Conservation (phyloP, 345 rosid genomes). For the Viola odorata region DNA sequence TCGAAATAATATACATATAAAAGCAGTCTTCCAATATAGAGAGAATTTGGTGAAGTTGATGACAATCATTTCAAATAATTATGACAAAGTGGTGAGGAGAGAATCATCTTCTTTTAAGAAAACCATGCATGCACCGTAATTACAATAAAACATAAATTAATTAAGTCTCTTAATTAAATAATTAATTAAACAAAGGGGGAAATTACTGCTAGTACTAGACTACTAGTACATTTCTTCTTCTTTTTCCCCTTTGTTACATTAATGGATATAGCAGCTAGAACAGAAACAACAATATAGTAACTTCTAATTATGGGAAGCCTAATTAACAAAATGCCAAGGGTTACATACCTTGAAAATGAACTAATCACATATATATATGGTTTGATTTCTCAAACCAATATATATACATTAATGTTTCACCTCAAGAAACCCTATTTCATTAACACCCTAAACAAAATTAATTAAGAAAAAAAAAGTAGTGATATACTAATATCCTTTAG, state of each 20-base stretch:
- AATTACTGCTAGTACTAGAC: too few species aligned
- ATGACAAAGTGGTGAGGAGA: slow-evolving; percentile 26
- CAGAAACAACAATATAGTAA: slow-evolving; percentile 5
- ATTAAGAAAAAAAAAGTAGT: slow-evolving; percentile 1
- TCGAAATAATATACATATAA: too few species aligned
- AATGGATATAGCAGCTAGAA: slow-evolving; percentile 10
- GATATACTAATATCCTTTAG: slow-evolving; percentile 9
- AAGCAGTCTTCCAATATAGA: too few species aligned
- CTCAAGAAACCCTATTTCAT: slow-evolving; percentile 16
- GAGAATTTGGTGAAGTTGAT: too few species aligned
- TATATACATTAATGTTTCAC: slow-evolving; percentile 6
- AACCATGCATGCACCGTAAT: slow-evolving; percentile 48
- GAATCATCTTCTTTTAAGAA: slow-evolving; percentile 65
- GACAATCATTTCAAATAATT: slow-evolving; percentile 12
- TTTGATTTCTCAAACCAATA: slow-evolving; percentile 7
- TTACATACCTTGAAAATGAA: background rate
- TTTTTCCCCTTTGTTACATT: slow-evolving; percentile 10
- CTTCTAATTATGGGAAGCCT: slow-evolving; percentile 13
- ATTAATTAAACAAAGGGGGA: too few species aligned
- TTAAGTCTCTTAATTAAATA: slow-evolving; percentile 4
- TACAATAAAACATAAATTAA: slow-evolving; percentile 41
- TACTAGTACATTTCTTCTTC: background rate
- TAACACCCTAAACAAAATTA: slow-evolving; percentile 18
- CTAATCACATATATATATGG: background rate
- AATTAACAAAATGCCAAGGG: slow-evolving; percentile 16